Percentiles rank a stretch among this genome's conserved stretches.
phyloP scores from a whole-genome alignment of 306 rosid genomes.

The Quercus robur region DNA sequence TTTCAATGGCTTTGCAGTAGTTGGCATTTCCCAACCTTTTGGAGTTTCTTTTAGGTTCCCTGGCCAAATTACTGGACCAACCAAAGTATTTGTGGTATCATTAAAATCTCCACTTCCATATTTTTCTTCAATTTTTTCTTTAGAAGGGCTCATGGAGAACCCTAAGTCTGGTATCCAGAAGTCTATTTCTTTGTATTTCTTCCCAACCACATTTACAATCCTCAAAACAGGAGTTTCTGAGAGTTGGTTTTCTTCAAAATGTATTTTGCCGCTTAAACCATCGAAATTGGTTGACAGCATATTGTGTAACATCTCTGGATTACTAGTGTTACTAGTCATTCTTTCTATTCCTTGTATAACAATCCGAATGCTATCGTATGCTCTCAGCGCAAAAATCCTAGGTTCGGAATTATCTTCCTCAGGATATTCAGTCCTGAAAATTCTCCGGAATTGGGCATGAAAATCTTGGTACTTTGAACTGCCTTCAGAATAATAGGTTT shows the following conservation, averaged over 20 bases:
- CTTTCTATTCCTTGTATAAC: constrained; percentile 41
- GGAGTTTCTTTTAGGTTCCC: constrained; percentile 43
- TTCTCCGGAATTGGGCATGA: constrained; percentile 30
- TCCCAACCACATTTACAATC: constrained; percentile 54
- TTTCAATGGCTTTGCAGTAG: constrained; percentile 36
- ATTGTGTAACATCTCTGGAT: constrained; percentile 1
- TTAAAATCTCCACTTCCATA: neutral
- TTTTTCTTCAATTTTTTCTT: constrained; percentile 6
- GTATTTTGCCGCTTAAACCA: constrained; percentile 63
- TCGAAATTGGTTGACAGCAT: constrained; percentile 30
- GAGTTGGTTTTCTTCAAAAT: constrained; percentile 39
- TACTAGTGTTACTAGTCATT: constrained; percentile 17
- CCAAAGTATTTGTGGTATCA: neutral
- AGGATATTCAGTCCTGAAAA: constrained; percentile 26
- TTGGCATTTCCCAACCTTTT: constrained; percentile 67
- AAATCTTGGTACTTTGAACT: constrained; percentile 31
- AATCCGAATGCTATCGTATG: constrained; percentile 53
- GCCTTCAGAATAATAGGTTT: constrained; percentile 38
- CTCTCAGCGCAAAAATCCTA: constrained; percentile 53
- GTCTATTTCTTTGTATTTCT: constrained; percentile 46
- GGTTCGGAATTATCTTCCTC: constrained; percentile 48
- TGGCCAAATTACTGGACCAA: constrained; percentile 59
- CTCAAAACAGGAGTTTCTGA: constrained; percentile 27
- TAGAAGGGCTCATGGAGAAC: constrained; percentile 19
- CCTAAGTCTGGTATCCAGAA: constrained; percentile 47